Base-by-base conservation (phyloP, 2,329 filamentous ascomycete species). In the Diplocarpon mali region DNA sequence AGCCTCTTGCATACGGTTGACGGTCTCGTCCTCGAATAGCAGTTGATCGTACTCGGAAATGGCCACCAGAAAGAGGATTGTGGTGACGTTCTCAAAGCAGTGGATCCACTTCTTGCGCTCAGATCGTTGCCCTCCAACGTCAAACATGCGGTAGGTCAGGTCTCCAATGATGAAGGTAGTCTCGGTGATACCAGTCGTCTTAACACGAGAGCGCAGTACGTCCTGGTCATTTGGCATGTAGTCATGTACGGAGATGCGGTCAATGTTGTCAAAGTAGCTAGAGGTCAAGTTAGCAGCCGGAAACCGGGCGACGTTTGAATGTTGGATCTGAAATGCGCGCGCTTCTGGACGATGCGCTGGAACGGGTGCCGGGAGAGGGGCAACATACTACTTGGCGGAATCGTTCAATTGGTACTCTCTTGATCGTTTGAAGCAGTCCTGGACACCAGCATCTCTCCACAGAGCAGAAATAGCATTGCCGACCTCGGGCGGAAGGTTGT, bases 11-110 rank as follows among this genome's bases (percentile, higher is more conserved):
- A 92, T 92, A 72, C 87, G 85, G 67, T 92, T 92, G 75, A 89
- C 90, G 60, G 93, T 92, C 66, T 94, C 88, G 64, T 96, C 90
- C 67, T 96, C 90, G 10, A 96, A 87, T 35, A 96, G 71, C 56
- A 90, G 92, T 65, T 96, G 92, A 62, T 96, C 92, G 65, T 96
- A 96, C 49, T 90, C 92, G 49, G 89, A 95, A 56, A 96, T 89
- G 45, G 92, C 89, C 42, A 95, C 90, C 53, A 96, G 75, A 68
- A 96, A 96, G 31, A 96, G 72, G 43, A 96, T 75, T 55, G 86
- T 90, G 59, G 90, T 89, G 27, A 86, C 81, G 50, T 83, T 83
- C 60, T 86, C 82, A 58, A 86, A 85, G 57, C 82, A 83, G 57
- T 85, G 81, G 41, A 85, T 85, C 81, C 81, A 85, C 66, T 85